phyloP scores from a whole-genome alignment of 2,329 filamentous ascomycete genomes.

The Colletotrichum chlorophyti region DNA sequence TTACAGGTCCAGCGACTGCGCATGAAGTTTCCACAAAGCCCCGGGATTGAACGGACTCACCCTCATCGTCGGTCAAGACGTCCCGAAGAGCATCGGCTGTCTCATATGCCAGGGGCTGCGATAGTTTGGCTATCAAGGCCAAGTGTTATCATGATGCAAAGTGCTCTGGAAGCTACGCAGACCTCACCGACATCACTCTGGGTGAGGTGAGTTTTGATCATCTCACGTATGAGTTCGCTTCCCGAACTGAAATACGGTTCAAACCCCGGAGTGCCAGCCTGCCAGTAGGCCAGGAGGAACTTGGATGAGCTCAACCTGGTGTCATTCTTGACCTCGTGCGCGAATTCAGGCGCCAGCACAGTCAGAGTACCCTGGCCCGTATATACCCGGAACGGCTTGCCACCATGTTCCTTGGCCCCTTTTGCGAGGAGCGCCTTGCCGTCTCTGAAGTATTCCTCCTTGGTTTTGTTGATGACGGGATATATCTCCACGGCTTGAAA shows the following conservation, averaged over 20 bases:
- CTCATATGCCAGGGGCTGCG: neutral
- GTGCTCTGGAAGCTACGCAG: too few relatives aligned
- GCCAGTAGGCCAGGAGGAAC: slow-evolving; percentile 22
- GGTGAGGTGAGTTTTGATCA: slow-evolving; percentile 4
- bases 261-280: slow-evolving; percentile 8
- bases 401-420: slow-evolving; percentile 1
- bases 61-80: slow-evolving; percentile 3
- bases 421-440: slow-evolving; percentile 3
- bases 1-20: too few relatives aligned
- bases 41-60: neutral
- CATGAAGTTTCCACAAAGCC: too few relatives aligned
- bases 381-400: slow-evolving; percentile 14
- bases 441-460: slow-evolving; percentile 7
- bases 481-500: slow-evolving; percentile 2
- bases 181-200: slow-evolving; percentile 7
- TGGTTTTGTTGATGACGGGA: slow-evolving; percentile 8
- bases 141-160: too few relatives aligned
- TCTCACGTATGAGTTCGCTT: slow-evolving; percentile 12
- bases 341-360: neutral
- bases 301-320: slow-evolving; percentile 6
- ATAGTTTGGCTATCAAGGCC: slow-evolving; percentile 2
- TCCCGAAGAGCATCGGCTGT: neutral
- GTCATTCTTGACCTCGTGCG: slow-evolving; percentile 8
- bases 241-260: slow-evolving; percentile 16
- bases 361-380: slow-evolving; percentile 13